Conservation (phyloP, 2,329 filamentous ascomycete genomes). For the Metarhizium sp. region DNA sequence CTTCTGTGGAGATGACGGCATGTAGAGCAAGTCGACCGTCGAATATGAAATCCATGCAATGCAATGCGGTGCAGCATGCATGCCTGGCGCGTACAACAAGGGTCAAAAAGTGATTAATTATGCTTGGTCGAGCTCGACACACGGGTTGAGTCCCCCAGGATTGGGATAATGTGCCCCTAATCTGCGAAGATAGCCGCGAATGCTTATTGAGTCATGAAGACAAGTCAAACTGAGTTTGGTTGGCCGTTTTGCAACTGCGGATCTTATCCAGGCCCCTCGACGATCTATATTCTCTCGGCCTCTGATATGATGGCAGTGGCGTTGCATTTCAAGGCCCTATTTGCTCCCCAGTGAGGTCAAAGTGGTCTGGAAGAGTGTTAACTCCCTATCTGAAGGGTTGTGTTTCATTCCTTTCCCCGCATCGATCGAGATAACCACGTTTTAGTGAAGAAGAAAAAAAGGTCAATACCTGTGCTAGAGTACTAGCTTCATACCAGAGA, state of each 20-base stretch:
- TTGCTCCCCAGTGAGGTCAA: too few species aligned
- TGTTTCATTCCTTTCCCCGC: not conserved
- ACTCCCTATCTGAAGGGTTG: not conserved
- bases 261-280: too few species aligned
- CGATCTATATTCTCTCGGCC: too few species aligned
- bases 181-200: not conserved
- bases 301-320: too few species aligned
- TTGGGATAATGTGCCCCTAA: not conserved
- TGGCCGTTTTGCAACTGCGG: too few species aligned
- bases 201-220: not conserved
- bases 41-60: not conserved
- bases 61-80: not conserved
- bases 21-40: not conserved
- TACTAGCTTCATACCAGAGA: not conserved
- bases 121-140: not conserved
- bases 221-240: too few species aligned
- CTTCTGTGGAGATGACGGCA: not conserved
- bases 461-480: not conserved
- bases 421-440: not conserved
- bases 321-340: too few species aligned
- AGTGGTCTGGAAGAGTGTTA: too few species aligned
- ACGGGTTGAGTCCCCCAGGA: not conserved
- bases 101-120: not conserved
- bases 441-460: not conserved
- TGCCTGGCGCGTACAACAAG: not conserved